Evolutionary conservation across 257 asterid genomes (phyloP).

Genomic region (Penstemon eatonii): DNA sequence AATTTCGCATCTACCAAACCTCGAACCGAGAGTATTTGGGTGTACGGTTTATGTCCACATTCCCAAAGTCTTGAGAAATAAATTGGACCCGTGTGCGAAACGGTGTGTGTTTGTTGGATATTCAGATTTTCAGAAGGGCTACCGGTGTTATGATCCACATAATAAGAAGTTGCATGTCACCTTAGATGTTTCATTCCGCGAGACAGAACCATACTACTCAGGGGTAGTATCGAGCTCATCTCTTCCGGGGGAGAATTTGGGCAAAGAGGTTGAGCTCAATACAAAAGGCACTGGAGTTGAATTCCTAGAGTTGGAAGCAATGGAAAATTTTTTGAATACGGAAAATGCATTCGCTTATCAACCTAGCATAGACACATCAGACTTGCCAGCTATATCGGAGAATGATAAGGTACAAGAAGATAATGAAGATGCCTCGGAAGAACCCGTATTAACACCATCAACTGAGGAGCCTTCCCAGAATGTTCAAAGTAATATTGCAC

Average conservation of each 20-base stretch:
- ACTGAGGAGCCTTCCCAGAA: not conserved
- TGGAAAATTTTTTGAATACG: no score
- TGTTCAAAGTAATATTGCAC: no score
- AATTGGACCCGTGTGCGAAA: constrained; percentile 14
- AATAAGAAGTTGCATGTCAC: not conserved
- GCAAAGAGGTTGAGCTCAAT: not conserved
- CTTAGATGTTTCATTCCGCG: not conserved
- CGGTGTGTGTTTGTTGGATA: constrained; percentile 26
- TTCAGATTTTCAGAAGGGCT: constrained; percentile 18
- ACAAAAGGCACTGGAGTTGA: not conserved
- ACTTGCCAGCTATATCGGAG: no score
- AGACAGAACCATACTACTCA: not conserved
- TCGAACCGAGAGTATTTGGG: constrained; percentile 28
- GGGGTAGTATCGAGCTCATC: not conserved
- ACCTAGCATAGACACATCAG: not conserved
- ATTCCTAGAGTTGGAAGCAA: not conserved
- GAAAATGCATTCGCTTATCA: not conserved
- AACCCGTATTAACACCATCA: not conserved
- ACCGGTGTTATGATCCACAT: constrained; percentile 24
- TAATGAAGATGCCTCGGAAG: not conserved
- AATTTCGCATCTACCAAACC: not conserved
- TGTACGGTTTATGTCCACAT: constrained; percentile 23
- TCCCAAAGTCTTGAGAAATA: not conserved
- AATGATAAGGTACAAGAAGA: not conserved
- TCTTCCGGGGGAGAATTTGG: not conserved